Conservation (phyloP, 2,329 filamentous ascomycete species). For the Aureobasidium sp. region DNA sequence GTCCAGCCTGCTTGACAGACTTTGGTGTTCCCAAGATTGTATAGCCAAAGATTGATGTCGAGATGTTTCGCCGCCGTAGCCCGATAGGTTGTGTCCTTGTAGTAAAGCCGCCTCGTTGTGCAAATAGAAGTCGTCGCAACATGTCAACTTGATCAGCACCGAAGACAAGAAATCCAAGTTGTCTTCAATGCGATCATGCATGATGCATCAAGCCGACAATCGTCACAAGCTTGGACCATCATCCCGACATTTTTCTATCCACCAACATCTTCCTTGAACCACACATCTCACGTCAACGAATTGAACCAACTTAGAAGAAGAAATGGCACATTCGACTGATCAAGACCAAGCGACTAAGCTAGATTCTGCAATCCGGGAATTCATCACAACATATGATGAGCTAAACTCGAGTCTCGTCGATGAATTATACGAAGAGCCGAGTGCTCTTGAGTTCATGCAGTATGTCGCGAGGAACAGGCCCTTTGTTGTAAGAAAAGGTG, state of each 20-base stretch:
- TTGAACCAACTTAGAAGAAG: background rate
- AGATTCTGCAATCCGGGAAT: slow-evolving; percentile 26
- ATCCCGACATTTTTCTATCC: background rate
- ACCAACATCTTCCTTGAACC: background rate
- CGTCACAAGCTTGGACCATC: slow-evolving; percentile 15
- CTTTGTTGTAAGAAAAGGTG: slow-evolving; percentile 74
- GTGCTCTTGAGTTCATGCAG: slow-evolving; percentile 82
- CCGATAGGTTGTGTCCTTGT: background rate
- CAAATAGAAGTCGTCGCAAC: slow-evolving; percentile 7
- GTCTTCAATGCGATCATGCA: slow-evolving; percentile 11
- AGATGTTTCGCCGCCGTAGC: background rate
- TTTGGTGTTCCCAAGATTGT: slow-evolving; percentile 3
- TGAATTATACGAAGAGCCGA: slow-evolving; percentile 70
- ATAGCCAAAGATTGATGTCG: slow-evolving; percentile 15
- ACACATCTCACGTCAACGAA: background rate
- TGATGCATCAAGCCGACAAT: slow-evolving; percentile 7
- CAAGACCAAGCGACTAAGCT: slow-evolving; percentile 2
- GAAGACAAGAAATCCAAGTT: background rate
- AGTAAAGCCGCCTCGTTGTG: background rate
- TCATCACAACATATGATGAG: slow-evolving; percentile 77
- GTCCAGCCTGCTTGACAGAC: background rate
- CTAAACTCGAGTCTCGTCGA: slow-evolving; percentile 70
- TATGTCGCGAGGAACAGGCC: slow-evolving; percentile 79
- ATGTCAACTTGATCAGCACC: background rate
- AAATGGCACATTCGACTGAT: background rate